These are phyloP conservation scores for Gomphus sp. DNA, from an alignment of 1,284 basidiomycete genomes.

Conservation along the genomic window DNA sequence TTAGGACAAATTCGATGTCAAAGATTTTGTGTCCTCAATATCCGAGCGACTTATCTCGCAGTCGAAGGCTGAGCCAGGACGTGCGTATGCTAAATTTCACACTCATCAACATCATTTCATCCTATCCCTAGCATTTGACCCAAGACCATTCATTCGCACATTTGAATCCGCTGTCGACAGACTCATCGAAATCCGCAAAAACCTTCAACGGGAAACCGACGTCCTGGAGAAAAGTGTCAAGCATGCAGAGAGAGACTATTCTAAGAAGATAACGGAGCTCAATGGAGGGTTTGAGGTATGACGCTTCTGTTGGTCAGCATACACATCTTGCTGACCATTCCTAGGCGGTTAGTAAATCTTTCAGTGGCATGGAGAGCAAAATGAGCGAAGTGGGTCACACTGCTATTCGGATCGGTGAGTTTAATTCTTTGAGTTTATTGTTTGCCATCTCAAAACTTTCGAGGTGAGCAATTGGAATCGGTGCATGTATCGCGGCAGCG, in stretches of 20 bases:
- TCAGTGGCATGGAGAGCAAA: constrained; percentile 75
- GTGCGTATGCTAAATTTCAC: constrained; percentile 38
- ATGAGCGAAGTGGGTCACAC: constrained; percentile 94
- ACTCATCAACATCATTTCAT: neutral
- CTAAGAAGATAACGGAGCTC: constrained; percentile 86
- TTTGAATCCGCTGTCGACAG: constrained; percentile 88
- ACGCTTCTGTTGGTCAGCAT: neutral
- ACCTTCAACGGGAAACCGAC: constrained; percentile 83
- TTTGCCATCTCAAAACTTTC: neutral
- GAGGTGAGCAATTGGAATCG: constrained; percentile 93
- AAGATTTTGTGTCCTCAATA: constrained; percentile 79
- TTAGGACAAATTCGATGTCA: constrained; percentile 85
- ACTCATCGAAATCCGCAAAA: constrained; percentile 76
- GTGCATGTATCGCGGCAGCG: constrained; percentile 89
- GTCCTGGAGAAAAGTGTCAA: constrained; percentile 89
- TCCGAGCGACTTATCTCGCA: constrained; percentile 81
- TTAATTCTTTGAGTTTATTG: neutral
- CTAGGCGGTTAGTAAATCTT: constrained; percentile 76
- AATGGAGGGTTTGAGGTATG: constrained; percentile 87
- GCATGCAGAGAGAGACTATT: constrained; percentile 88
- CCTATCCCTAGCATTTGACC: constrained; percentile 70
- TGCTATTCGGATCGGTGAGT: constrained; percentile 84
- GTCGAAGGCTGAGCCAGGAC: constrained; percentile 75
- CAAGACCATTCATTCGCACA: constrained; percentile 84
- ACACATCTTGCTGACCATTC: constrained; percentile 4